Conservation (phyloP, 2,329 filamentous ascomycete species). For the Fusarium tuaranense region DNA sequence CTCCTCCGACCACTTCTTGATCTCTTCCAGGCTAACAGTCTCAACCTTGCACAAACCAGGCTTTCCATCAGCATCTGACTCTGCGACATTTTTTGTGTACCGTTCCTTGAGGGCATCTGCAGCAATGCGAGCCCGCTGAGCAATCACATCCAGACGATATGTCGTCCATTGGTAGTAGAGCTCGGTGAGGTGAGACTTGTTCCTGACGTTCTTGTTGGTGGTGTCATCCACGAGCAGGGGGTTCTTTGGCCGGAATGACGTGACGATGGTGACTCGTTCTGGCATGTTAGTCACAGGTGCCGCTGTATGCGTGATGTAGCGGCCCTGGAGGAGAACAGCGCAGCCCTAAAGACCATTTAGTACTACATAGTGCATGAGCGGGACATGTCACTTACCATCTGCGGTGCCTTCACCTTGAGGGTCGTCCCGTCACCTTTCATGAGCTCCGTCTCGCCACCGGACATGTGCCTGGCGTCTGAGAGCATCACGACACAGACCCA, state of each 20-base stretch:
- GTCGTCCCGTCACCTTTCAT: conserved; percentile 41
- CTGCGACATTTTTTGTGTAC: conserved; percentile 40
- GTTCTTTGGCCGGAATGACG: conserved; percentile 56
- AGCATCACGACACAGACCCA: conserved; percentile 66
- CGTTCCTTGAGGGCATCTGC: conserved; percentile 35
- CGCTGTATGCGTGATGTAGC: conserved; percentile 59
- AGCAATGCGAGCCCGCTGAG: conserved; percentile 33
- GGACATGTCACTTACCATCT: conserved; percentile 30
- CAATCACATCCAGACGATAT: conserved; percentile 43
- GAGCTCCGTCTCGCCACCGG: conserved; percentile 52
- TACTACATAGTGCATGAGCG: neutral
- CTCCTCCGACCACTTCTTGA: conserved; percentile 43
- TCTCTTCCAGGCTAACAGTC: conserved; percentile 41
- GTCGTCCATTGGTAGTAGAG: conserved; percentile 47
- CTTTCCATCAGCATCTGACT: conserved; percentile 38
- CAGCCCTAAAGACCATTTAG: conserved; percentile 45
- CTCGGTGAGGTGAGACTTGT: conserved; percentile 43
- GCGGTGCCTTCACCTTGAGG: conserved; percentile 40
- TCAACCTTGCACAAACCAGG: conserved; percentile 41
- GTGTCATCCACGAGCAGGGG: conserved; percentile 55
- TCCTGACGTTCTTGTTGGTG: conserved; percentile 47
- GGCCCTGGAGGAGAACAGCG: conserved; percentile 59
- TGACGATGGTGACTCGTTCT: conserved; percentile 61
- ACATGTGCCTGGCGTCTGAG: conserved; percentile 59
- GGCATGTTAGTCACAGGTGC: conserved; percentile 53